Evolutionary conservation across 805 yeast genomes (phyloP), one percentile per base, ranked within the genome.

Genomic region (Candida methanosorbosa): DNA sequence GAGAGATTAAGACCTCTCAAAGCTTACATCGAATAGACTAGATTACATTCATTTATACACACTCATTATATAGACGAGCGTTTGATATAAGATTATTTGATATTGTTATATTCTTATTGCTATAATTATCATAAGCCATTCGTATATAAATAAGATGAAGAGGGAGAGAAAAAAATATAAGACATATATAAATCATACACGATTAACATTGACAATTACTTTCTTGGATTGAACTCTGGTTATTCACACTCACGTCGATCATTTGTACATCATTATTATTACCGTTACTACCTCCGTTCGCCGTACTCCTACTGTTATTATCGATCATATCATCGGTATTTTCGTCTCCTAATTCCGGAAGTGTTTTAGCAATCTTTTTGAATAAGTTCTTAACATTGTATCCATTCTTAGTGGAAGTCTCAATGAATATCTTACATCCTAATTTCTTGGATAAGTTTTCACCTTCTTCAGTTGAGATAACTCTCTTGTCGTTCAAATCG

Each of bases 371-470:
- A 42, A 90, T 82, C 53, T 81, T 83, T 52, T 87, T 85, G 63
- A 92, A 90, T 43, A 92, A 63, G 36, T 76, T 72, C 61, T 90
- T 90, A 37, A 92, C 96, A 48, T 92, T 92, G 57, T 88, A 83
- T 22, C 96, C 96, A 30, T 87, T 87, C 61, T 88, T 90, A 9
- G 97, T 90, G 40, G 94, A 81, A 1, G 97, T 90, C 54, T 92
- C 98, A 55, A 90, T 78, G 56, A 81, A 84, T 41, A 82, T 75
- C 54, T 78, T 75, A 30, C 90, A 88, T 9, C 81, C 85, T 36
- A 85, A 65, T 33, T 69, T 69, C 44, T 76, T 70, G 21, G 90
- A 81, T 46, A 82, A 72, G 38, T 68, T 68, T 54, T 86, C 92
- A 29, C 94, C 96, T 50, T 92, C 97, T 46, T 82, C 88, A 6